phyloP scores from a whole-genome alignment of 2,329 filamentous ascomycete genomes.

The Escovopsis weberi region DNA sequence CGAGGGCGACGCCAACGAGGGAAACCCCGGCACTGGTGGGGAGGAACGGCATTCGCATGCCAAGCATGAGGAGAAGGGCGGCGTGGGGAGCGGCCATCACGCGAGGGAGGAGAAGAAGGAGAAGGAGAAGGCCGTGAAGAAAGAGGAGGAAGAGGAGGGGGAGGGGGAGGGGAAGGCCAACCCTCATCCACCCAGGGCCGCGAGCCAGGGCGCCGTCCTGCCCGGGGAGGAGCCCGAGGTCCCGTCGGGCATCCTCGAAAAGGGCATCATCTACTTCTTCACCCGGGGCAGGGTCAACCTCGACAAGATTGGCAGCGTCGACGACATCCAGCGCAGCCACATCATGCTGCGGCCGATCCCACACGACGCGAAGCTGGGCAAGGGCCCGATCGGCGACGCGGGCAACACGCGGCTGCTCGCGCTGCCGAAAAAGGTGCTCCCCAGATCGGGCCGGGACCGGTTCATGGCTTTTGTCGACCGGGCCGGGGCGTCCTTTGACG shows the following conservation, averaged over 20 bases:
- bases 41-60: too few species aligned
- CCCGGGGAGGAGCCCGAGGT: slow-evolving; percentile 14
- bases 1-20: background rate
- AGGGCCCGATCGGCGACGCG: slow-evolving; percentile 30
- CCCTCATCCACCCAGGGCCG: too few species aligned
- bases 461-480: slow-evolving; percentile 82
- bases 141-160: too few species aligned
- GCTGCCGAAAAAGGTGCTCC: slow-evolving; percentile 74
- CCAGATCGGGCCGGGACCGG: slow-evolving; percentile 49
- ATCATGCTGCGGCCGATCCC: slow-evolving; percentile 65
- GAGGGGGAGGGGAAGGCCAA: too few species aligned
- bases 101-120: background rate
- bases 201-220: slow-evolving; percentile 5
- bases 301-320: slow-evolving; percentile 51
- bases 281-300: slow-evolving; percentile 63
- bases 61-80: background rate
- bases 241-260: slow-evolving; percentile 55
- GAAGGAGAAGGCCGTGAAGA: background rate
- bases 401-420: slow-evolving; percentile 58
- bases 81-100: too few species aligned
- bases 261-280: slow-evolving; percentile 87
- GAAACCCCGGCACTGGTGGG: too few species aligned
- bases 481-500: slow-evolving; percentile 45
- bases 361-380: slow-evolving; percentile 45
- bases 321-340: slow-evolving; percentile 64